phyloP scores from a whole-genome alignment of 2,329 filamentous ascomycete species.

The Beauveria sp. region DNA sequence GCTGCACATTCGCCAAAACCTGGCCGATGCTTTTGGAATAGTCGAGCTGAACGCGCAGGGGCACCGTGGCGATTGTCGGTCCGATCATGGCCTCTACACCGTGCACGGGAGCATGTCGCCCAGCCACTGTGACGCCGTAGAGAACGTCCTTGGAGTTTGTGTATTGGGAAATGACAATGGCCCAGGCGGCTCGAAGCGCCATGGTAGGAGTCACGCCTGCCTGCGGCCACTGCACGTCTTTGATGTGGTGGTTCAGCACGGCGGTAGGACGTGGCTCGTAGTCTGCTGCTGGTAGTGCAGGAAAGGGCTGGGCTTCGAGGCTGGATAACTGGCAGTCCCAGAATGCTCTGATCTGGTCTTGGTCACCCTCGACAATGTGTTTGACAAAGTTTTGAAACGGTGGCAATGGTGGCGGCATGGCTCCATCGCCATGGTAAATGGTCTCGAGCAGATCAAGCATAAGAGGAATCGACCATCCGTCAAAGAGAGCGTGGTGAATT shows the following conservation, averaged over 20 bases:
- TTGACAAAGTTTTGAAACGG: conserved; percentile 27
- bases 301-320: conserved; percentile 31
- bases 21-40: conserved; percentile 30
- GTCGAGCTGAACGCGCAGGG: conserved; percentile 37
- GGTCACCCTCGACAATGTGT: conserved; percentile 28
- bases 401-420: neutral
- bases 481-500: conserved; percentile 12
- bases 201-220: conserved; percentile 34
- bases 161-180: conserved; percentile 39
- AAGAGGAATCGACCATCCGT: conserved; percentile 12
- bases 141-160: conserved; percentile 39
- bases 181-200: conserved; percentile 46
- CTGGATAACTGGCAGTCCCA: conserved; percentile 33
- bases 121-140: conserved; percentile 48
- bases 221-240: neutral
- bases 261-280: conserved; percentile 36
- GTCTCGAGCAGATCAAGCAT: conserved; percentile 7
- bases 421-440: conserved; percentile 8
- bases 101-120: conserved; percentile 35
- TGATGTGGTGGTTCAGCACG: conserved; percentile 26
- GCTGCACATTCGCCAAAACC: conserved; percentile 32
- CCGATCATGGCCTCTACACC: conserved; percentile 42
- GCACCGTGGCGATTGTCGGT: conserved; percentile 48
- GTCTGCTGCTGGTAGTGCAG: conserved; percentile 33
- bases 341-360: conserved; percentile 20